Base-by-base conservation (phyloP, 805 yeast genomes). In the Kazachstania bromeliacearum region DNA sequence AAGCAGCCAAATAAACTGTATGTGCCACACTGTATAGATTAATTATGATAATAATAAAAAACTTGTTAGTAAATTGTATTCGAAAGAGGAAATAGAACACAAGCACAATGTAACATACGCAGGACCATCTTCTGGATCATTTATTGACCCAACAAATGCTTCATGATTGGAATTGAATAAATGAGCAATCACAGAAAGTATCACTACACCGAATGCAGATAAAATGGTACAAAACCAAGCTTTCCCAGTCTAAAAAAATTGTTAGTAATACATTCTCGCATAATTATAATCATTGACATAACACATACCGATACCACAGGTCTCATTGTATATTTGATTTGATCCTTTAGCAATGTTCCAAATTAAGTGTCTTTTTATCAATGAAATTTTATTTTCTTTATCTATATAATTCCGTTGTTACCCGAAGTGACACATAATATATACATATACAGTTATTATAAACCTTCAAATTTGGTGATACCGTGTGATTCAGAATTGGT, bases 211-310 rank as follows among this genome's bases (percentile, higher is more conserved):
- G 59, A 89, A 89, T 12, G 92, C 87, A 34, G 96, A 87, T 31
- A 92, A 68, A 28, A 89, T 72, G 31, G 97, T 89, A 59, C 98
- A 89, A 60, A 84, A 85, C 84, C 95, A 89, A 17, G 98, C 97
- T 53, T 84, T 79, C 19, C 77, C 83, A 33, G 92, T 66, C 82
- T 77, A 20, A 24, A 12, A 15, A 13, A n/a, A 25, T 7, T n/a
- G 20, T 34, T 26, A 40, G 14, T 13, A 21, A 16, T n/a, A n/a
- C n/a, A n/a, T n/a, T n/a, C 2, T 22, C 13, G 2, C n/a, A 15
- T 21, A 19, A 12, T 21, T 12, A 5, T 32, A 5, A 7, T 26
- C n/a, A n/a, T n/a, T n/a, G n/a, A n/a, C 16, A 16, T 9, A 25
- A 21, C n/a, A 57, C 73, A 50, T 59, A 67, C 71, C 4, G 73